Conservation (phyloP, 225 moss, liverwort and hornwort genomes). For the Pleurozium schreberi region DNA sequence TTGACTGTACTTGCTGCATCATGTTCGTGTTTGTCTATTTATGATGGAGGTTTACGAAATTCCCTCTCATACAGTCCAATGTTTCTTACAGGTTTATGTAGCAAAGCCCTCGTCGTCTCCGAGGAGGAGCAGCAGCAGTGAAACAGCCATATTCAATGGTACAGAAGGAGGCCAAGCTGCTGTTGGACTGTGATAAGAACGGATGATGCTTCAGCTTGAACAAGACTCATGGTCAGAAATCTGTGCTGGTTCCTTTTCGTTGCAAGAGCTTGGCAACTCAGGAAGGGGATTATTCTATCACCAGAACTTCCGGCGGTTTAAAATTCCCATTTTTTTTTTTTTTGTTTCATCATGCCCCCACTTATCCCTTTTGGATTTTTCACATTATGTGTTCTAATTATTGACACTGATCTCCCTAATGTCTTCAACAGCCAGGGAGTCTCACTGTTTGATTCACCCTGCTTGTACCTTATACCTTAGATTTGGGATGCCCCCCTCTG, state of each 20-base stretch:
- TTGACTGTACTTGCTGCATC: neutral
- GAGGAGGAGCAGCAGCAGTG: slow-evolving; percentile 36
- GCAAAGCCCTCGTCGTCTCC: slow-evolving; percentile 44
- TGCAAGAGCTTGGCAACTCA: slow-evolving; percentile 7
- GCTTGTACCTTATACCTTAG: slow-evolving; percentile 36
- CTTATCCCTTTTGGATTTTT: slow-evolving; percentile 9
- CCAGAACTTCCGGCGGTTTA: neutral
- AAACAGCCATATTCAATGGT: slow-evolving; percentile 32
- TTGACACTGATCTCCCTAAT: slow-evolving; percentile 40
- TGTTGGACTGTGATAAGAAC: slow-evolving; percentile 15
- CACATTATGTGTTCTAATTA: slow-evolving; percentile 42
- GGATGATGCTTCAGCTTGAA: slow-evolving; percentile 2
- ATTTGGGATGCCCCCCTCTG: slow-evolving; percentile 17
- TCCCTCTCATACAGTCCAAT: neutral
- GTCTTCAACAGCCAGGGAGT: slow-evolving; percentile 22
- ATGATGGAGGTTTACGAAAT: neutral
- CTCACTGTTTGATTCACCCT: slow-evolving; percentile 14
- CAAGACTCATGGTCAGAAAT: slow-evolving; percentile 6
- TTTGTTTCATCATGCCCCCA: slow-evolving; percentile 16
- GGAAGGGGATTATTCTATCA: neutral
- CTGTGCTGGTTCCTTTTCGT: neutral
- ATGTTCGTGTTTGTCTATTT: neutral
- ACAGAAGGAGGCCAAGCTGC: slow-evolving; percentile 33
- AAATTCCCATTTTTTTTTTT: slow-evolving; percentile 7
- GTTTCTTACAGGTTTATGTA: slow-evolving; percentile 36